Evolutionary conservation across 2,329 filamentous ascomycete species (phyloP).

Genomic region (Beauveria medogensis): DNA sequence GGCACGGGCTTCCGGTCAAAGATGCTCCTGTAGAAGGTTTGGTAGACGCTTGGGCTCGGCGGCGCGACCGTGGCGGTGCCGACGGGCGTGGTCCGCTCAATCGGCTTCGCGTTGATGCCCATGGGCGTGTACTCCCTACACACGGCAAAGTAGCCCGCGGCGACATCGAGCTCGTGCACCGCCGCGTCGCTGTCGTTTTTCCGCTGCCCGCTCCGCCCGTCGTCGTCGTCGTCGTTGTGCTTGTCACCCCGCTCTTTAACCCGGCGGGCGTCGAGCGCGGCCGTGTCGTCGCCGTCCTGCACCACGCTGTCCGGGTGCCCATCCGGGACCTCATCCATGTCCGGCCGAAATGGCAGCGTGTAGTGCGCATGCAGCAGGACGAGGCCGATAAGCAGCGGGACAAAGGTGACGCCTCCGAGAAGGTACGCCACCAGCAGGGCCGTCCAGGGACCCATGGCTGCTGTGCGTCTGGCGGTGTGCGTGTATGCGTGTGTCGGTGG

Average conservation of each 20-base stretch:
- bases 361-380: slow-evolving; percentile 61
- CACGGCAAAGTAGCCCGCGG: slow-evolving; percentile 90
- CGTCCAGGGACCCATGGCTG: slow-evolving; percentile 41
- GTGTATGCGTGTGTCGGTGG: background rate
- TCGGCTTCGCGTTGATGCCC: slow-evolving; percentile 86
- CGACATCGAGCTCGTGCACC: slow-evolving; percentile 58
- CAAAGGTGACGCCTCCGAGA: slow-evolving; percentile 78
- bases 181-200: slow-evolving; percentile 2
- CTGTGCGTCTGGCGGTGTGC: background rate
- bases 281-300: slow-evolving; percentile 56
- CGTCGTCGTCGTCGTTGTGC: slow-evolving; percentile 31
- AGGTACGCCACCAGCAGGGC: slow-evolving; percentile 68
- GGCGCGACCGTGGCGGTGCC: slow-evolving; percentile 66
- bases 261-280: slow-evolving; percentile 53
- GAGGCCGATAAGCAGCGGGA: slow-evolving; percentile 60
- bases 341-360: slow-evolving; percentile 48
- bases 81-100: slow-evolving; percentile 74
- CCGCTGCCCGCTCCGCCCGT: background rate
- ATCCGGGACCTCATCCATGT: slow-evolving; percentile 26
- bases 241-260: slow-evolving; percentile 50
- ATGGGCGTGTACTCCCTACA: slow-evolving; percentile 87
- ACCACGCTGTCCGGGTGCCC: slow-evolving; percentile 36
- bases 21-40: slow-evolving; percentile 94
- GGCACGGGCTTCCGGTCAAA: slow-evolving; percentile 67
- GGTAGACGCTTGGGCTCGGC: slow-evolving; percentile 89